phyloP scores from a whole-genome alignment of 139 green algal species.

The Chlorella sp. region DNA sequence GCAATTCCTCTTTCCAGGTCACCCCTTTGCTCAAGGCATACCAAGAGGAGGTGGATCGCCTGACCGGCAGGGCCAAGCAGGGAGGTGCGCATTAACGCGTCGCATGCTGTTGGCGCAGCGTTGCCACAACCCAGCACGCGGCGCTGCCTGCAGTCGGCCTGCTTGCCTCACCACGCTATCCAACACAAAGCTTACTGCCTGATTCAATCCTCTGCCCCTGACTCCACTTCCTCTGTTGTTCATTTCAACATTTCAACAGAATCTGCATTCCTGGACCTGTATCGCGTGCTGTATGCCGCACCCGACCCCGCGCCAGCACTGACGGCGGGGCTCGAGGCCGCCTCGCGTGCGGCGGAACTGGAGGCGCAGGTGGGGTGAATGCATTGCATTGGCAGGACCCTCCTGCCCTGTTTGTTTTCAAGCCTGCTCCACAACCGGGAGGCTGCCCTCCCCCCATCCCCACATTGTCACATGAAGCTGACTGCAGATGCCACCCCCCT shows the following conservation, averaged over 20 bases:
- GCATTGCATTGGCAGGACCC: too few relatives aligned
- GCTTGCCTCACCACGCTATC: too few relatives aligned
- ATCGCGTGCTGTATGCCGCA: conserved; percentile 91
- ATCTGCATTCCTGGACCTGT: conserved; percentile 85
- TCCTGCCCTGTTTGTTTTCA: too few relatives aligned
- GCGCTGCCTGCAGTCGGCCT: too few relatives aligned
- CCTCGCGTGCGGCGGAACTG: conserved; percentile 52
- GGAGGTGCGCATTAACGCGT: conserved; percentile 8
- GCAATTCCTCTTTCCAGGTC: too few relatives aligned
- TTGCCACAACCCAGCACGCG: too few relatives aligned
- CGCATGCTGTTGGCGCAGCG: too few relatives aligned
- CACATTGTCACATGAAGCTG: too few relatives aligned
- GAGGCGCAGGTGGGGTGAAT: conserved; percentile 43
- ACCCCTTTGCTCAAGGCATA: conserved; percentile 83
- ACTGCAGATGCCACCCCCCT: not conserved
- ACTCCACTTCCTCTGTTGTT: not conserved
- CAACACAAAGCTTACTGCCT: too few relatives aligned
- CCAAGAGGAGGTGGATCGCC: conserved; percentile 89
- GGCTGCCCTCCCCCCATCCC: too few relatives aligned
- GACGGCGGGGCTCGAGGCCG: conserved; percentile 53
- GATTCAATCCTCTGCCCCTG: too few relatives aligned
- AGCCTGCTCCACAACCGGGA: too few relatives aligned
- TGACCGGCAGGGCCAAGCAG: conserved; percentile 67
- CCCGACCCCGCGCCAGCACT: conserved; percentile 86
- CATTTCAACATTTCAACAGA: conserved; percentile 69